Evolutionary conservation across 2,329 filamentous ascomycete species (phyloP).

Genomic region (Didymellaceae sp.): DNA sequence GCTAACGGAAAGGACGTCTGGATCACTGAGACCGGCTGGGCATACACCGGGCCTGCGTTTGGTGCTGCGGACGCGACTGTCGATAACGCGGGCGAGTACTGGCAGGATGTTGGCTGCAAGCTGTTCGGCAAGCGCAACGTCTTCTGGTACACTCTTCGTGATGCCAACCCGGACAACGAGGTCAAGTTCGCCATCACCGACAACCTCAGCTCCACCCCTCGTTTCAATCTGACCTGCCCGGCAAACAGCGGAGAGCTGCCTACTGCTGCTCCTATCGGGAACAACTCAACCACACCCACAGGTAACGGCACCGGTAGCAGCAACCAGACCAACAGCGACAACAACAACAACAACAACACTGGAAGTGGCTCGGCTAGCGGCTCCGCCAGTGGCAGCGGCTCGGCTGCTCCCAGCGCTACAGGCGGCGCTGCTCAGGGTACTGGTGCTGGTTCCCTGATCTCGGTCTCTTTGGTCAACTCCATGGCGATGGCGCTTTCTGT

Average conservation of each 20-base stretch:
- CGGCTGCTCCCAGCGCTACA: constrained; percentile 3
- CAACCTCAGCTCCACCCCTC: constrained; percentile 59
- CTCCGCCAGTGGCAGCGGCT: constrained; percentile 5
- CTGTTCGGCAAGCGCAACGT: constrained; percentile 43
- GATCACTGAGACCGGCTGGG: constrained; percentile 50
- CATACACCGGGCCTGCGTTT: constrained; percentile 39
- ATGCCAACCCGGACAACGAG: constrained; percentile 62
- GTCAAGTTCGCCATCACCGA: constrained; percentile 65
- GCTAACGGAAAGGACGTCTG: constrained; percentile 45
- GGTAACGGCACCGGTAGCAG: constrained; percentile 20
- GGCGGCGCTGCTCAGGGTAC: constrained; percentile 4
- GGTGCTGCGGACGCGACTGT: constrained; percentile 37
- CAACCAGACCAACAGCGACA: constrained; percentile 10
- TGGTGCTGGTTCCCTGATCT: constrained; percentile 20
- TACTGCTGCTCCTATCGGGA: constrained; percentile 20
- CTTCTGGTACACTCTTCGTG: constrained; percentile 47
- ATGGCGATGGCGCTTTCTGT: constrained; percentile 36
- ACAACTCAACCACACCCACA: constrained; percentile 24
- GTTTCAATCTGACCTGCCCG: constrained; percentile 62
- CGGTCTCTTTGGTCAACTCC: constrained; percentile 29
- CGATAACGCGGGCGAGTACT: constrained; percentile 42
- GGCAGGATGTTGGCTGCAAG: constrained; percentile 44
- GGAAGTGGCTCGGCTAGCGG: constrained; percentile 7
- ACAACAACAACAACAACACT: constrained; percentile 1
- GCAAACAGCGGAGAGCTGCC: constrained; percentile 24